Conservation (phyloP, 768 basidiomycete genomes). For the Suillus placidus region DNA sequence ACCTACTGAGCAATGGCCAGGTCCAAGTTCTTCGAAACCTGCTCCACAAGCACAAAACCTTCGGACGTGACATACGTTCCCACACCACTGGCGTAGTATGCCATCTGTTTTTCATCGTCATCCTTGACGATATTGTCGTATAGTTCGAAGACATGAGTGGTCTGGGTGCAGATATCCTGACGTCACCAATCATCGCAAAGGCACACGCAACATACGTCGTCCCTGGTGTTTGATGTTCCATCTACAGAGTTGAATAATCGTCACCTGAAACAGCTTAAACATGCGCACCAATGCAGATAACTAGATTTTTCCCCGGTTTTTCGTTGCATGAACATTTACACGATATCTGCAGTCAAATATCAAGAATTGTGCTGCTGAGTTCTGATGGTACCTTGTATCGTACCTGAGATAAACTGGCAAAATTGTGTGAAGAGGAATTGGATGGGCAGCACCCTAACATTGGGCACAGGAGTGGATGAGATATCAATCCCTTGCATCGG, state of each 20-base stretch:
- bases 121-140: constrained; percentile 31
- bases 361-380: not conserved
- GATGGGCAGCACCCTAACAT: not conserved
- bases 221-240: not conserved
- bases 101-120: constrained; percentile 27
- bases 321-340: not conserved
- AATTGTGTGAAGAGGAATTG: not conserved
- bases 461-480: not conserved
- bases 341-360: not conserved
- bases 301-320: not conserved
- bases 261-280: not conserved
- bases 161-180: constrained; percentile 26
- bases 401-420: not conserved
- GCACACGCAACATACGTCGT: not conserved
- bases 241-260: not conserved
- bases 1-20: constrained; percentile 42
- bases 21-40: constrained; percentile 32
- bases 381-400: not conserved
- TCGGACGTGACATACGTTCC: constrained; percentile 36
- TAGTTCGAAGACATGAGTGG: constrained; percentile 42
- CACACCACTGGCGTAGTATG: constrained; percentile 43
- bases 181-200: not conserved
- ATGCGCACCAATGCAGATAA: not conserved
- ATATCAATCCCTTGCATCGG: not conserved
- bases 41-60: constrained; percentile 26